Conservation (phyloP, 768 basidiomycete species). For the Trametes cubensis region DNA sequence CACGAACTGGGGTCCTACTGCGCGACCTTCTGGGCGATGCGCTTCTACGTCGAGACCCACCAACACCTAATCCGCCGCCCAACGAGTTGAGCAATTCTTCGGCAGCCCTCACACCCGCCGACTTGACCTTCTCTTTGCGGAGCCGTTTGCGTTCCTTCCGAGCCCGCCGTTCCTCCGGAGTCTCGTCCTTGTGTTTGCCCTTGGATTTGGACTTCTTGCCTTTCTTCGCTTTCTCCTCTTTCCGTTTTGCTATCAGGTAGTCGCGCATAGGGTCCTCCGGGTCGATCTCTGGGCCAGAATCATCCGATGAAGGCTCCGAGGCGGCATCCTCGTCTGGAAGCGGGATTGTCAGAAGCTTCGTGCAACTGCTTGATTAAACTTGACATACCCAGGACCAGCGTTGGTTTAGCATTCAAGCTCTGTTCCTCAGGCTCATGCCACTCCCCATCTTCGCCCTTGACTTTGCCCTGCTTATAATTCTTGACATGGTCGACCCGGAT, state of each 20-base stretch:
- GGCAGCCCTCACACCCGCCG: constrained; percentile 64
- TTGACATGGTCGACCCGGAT: constrained; percentile 92
- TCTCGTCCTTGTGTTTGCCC: constrained; percentile 72
- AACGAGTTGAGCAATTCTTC: constrained; percentile 64
- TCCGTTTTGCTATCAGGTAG: constrained; percentile 77
- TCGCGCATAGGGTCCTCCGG: constrained; percentile 98
- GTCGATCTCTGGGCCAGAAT: constrained; percentile 72
- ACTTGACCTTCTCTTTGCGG: constrained; percentile 60
- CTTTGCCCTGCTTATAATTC: constrained; percentile 86
- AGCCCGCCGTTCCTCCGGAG: constrained; percentile 74
- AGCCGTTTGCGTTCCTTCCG: constrained; percentile 76
- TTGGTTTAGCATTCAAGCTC: constrained; percentile 84
- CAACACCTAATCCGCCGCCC: constrained; percentile 31
- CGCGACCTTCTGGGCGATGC: constrained; percentile 22
- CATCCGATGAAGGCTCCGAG: constrained; percentile 64
- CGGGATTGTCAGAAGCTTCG: neutral
- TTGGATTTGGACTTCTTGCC: constrained; percentile 68
- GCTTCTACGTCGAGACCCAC: constrained; percentile 11
- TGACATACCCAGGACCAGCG: constrained; percentile 54
- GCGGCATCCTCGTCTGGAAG: constrained; percentile 50
- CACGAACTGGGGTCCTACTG: constrained; percentile 20
- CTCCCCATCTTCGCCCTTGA: constrained; percentile 81
- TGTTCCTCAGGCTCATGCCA: constrained; percentile 84
- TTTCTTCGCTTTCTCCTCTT: constrained; percentile 66
- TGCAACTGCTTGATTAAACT: neutral